Evolutionary conservation across 495 filamentous ascomycete species (phyloP), one percentile per base, ranked within the genome.

Genomic region (Penicillium atrosanguineum): DNA sequence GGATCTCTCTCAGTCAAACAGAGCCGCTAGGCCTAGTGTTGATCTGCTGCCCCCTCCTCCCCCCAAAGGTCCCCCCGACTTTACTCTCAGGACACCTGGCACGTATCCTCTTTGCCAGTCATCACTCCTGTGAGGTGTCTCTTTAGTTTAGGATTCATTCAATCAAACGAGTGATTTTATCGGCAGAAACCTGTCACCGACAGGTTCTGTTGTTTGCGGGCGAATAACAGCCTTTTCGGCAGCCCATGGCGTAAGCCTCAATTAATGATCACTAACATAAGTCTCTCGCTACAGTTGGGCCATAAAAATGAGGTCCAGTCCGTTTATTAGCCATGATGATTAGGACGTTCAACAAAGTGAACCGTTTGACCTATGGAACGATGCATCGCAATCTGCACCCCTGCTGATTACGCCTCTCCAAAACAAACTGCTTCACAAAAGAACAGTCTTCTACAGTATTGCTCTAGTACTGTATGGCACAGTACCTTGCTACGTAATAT

Each of bases 281-380:
- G 40, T 51, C 48, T 21, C 14, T 44, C 28, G 28, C 44, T 44
- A 37, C 18, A 11, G 48, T 44, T 44, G 25, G 48, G 18, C 37
- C 28, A 46, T 14, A 42, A 40, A 46, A 41, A 46, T 46, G 43
- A 46, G 12, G 14, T 12, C 50, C 3, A 46, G 20, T 46, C 41
- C 29, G 31, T 19, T 53, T 28, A 12, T 80, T 36, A 62, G 41
- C 43, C 36, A 53, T 46, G 34, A 46, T 53, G 21, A 46, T 52
- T 39, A 46, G 34, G 43, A 20, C 50, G 50, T 46, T 53, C 50
- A 46, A 46, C 36, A 46, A 46, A 52, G 23, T 15, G n/a, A n/a
- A n/a, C n/a, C n/a, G 4, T 18, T 48, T 48, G 31, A 25, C 16
- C 29, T 6, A 8, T 48, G 31, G 46, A 29, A 4, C 21, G 18